Base-by-base conservation (phyloP, 2,329 filamentous ascomycete genomes). In the Monosporascus ibericus region DNA sequence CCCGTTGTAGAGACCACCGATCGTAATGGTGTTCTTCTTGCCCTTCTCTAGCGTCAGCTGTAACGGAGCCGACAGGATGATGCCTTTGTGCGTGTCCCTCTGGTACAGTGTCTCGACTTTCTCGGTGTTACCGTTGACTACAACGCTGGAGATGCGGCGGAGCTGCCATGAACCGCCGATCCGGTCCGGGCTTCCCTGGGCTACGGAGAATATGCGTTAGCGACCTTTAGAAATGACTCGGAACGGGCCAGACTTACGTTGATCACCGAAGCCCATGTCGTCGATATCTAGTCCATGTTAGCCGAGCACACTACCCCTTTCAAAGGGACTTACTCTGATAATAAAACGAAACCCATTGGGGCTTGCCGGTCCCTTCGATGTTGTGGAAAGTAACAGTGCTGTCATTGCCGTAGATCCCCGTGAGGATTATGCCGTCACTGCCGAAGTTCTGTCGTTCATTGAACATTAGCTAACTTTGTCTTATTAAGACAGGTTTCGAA, bases 111-210 rank as follows among this genome's bases (percentile, higher is more conserved):
- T 76, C 56, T 80, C 69, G 3, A 80, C 61, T 25, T 73, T 70
- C 47, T 77, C 70, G 0, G 68, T 73, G 52, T 84, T 77, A 44
- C 79, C 69, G 36, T 72, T 85, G 2, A 85, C 78, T 0, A 83
- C 69, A 2, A 85, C 81, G 47, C 81, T 82, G 59, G 76, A 77
- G 52, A 85, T 79, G 9, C 82, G 75, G 5, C 81, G 75, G 6
- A 85, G 67, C 55, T 82, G 78, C 81, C 81, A 85, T 0, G 71
- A 66, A 0, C 82, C 81, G 5, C 77, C 77, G 51, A 85, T 83
- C 6, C 82, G 75, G 60, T 85, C 81, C 0, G 82, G 82, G 0
- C 69, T 67, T 6, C 81, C 82, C 44, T 75, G 76, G 2, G 82
- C 65, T 67, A 18, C 36, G 7, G 24, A 34, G 15, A 18, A 9